These are phyloP conservation scores for Xylaria sp. DNA, from an alignment of 2,329 filamentous ascomycete genomes.

Conservation along the genomic window DNA sequence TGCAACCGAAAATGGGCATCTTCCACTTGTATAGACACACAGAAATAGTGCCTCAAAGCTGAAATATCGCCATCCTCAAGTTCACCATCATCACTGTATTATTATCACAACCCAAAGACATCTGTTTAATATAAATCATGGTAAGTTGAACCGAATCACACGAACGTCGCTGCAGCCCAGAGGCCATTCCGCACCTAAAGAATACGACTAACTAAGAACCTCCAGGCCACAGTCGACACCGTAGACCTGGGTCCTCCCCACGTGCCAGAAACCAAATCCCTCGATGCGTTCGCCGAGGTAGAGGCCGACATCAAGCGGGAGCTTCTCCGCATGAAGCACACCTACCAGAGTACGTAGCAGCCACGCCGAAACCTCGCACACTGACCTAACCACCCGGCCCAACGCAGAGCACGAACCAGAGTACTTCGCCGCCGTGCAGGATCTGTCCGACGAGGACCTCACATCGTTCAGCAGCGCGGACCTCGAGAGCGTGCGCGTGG, in stretches of 20 bases:
- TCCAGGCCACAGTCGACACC: slow-evolving; percentile 58
- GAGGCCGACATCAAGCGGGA: slow-evolving; percentile 57
- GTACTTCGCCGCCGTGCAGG: slow-evolving; percentile 57
- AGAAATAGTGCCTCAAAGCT: background rate
- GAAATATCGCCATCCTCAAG: background rate
- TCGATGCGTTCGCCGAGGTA: slow-evolving; percentile 56
- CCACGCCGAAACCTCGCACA: background rate
- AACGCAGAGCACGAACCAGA: slow-evolving; percentile 56
- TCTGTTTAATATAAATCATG: slow-evolving; percentile 4
- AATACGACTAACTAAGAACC: background rate
- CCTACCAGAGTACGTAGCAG: slow-evolving; percentile 33
- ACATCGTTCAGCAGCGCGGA: slow-evolving; percentile 47
- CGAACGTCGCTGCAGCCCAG: background rate
- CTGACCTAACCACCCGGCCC: background rate
- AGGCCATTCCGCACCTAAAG: background rate
- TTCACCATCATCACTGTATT: background rate
- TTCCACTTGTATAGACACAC: background rate
- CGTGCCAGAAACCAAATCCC: slow-evolving; percentile 55
- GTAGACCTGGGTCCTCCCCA: slow-evolving; percentile 56
- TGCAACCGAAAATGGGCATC: background rate
- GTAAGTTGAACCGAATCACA: background rate
- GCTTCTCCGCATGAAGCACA: slow-evolving; percentile 50
- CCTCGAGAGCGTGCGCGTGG: slow-evolving; percentile 52
- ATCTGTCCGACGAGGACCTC: slow-evolving; percentile 48
- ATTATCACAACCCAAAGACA: background rate